Percentiles rank a stretch among this genome's conserved stretches.
Conservation (phyloP, 345 rosid species). For the Laguncularia racemosa region DNA sequence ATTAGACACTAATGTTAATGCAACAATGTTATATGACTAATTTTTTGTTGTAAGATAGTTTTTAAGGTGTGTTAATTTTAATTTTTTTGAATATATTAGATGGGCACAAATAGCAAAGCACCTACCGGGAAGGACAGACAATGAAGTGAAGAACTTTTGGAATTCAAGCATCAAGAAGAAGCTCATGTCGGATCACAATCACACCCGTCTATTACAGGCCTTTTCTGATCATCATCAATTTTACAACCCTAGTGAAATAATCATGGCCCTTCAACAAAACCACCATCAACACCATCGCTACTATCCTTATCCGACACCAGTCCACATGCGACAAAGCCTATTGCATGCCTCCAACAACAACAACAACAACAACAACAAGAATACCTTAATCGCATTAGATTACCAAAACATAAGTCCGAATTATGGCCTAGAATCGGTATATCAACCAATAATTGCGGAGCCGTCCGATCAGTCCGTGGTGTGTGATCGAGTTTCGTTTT, state of each 20-base stretch:
- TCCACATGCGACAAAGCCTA: too few relatives aligned
- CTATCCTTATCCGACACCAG: too few relatives aligned
- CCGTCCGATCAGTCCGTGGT: background rate
- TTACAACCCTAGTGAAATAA: constrained; percentile 4
- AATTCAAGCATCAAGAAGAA: constrained; percentile 61
- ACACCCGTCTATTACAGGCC: constrained; percentile 4
- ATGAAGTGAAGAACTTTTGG: too few relatives aligned
- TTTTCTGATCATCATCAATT: constrained; percentile 5
- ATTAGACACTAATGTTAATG: background rate
- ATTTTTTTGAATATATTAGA: background rate
- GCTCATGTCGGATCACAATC: constrained; percentile 46
- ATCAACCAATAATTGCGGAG: background rate
- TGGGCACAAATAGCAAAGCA: too few relatives aligned
- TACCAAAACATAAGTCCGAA: too few relatives aligned
- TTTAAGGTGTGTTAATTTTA: background rate
- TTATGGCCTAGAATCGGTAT: background rate
- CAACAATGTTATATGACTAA: background rate
- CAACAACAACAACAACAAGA: too few relatives aligned
- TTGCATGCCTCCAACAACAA: too few relatives aligned
- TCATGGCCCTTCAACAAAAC: too few relatives aligned
- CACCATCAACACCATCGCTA: too few relatives aligned
- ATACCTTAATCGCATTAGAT: too few relatives aligned
- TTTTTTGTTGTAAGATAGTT: background rate
- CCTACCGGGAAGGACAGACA: too few relatives aligned
- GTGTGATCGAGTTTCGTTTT: constrained; percentile 1